Percentiles rank a stretch among this genome's conserved stretches.
Conservation (phyloP, 2,329 filamentous ascomycete genomes). For the Arthrocladium fulminans region DNA sequence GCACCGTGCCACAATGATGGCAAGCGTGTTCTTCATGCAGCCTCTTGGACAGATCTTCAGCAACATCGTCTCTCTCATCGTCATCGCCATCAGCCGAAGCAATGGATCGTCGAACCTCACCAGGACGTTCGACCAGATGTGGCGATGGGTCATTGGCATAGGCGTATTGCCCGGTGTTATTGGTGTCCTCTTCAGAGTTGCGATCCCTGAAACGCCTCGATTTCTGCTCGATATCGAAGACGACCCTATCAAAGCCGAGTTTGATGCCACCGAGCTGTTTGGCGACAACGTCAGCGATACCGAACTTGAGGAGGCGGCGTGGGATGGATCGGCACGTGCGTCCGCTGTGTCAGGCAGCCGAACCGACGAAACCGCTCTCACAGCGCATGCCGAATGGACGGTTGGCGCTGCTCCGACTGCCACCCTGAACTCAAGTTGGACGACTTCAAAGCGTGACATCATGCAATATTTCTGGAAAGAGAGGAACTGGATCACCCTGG, state of each 20-base stretch:
- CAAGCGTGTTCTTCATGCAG: conserved; percentile 61
- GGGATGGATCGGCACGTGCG: conserved; percentile 21
- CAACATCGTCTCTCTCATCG: conserved; percentile 50
- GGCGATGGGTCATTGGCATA: conserved; percentile 59
- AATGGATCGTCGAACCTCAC: conserved; percentile 24
- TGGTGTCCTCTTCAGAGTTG: conserved; percentile 58
- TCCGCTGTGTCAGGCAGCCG: conserved; percentile 21
- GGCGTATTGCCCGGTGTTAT: conserved; percentile 56
- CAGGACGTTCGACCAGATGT: conserved; percentile 50
- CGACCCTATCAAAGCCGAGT: conserved; percentile 50
- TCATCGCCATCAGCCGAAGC: conserved; percentile 28
- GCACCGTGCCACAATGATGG: conserved; percentile 59
- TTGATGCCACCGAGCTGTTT: conserved; percentile 53
- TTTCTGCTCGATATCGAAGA: conserved; percentile 58
- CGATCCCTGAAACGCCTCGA: conserved; percentile 57
- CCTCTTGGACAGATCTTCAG: conserved; percentile 58
- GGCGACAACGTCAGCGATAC: conserved; percentile 29
- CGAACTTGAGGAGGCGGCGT: conserved; percentile 12
- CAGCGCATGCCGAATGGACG: conserved; percentile 12
- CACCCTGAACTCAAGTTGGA: conserved; percentile 35
- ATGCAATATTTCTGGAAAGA: conserved; percentile 36
- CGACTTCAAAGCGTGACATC: conserved; percentile 31
- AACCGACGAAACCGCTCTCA: conserved; percentile 15
- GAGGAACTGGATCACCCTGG: conserved; percentile 36
- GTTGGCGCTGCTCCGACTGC: conserved; percentile 24